A percentile compares a stretch with the other conserved stretches of the same genome.
phyloP scores from a whole-genome alignment of 306 rosid genomes.

The Carpinus fangiana region DNA sequence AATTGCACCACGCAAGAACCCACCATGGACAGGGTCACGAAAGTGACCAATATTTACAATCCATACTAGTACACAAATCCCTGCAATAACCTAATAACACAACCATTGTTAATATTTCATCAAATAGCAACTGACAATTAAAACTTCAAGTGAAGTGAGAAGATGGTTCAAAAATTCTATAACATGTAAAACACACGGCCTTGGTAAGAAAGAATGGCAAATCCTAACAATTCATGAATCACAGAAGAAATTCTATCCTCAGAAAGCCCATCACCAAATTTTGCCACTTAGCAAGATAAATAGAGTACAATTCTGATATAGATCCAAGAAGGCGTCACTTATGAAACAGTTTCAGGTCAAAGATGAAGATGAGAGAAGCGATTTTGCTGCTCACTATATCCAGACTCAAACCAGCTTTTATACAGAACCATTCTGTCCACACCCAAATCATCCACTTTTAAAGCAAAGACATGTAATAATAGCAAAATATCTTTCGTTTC shows the following conservation, averaged over 20 bases:
- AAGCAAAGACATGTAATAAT: constrained; percentile 16
- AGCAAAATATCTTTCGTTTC: neutral
- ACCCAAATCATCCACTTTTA: constrained; percentile 18
- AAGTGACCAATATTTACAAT: constrained; percentile 97
- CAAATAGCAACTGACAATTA: constrained; percentile 4
- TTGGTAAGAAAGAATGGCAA: neutral
- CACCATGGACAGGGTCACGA: constrained; percentile 98
- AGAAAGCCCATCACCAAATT: neutral
- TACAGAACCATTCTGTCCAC: constrained; percentile 11
- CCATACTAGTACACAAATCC: constrained; percentile 93
- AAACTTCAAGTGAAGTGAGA: neutral
- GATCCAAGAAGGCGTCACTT: constrained; percentile 7
- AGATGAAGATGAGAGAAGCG: neutral
- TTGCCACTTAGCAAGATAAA: neutral
- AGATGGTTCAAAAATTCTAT: neutral
- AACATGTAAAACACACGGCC: neutral
- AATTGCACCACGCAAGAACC: constrained; percentile 91
- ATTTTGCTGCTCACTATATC: neutral
- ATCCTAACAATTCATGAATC: neutral
- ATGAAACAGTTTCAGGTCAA: neutral
- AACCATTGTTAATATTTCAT: constrained; percentile 20
- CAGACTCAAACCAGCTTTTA: constrained; percentile 15
- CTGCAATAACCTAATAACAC: constrained; percentile 85
- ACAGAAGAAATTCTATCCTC: neutral
- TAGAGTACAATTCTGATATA: constrained; percentile 16